Evolutionary conservation across 257 asterid species (phyloP).

Genomic region (Ajuga chamaepitys): DNA sequence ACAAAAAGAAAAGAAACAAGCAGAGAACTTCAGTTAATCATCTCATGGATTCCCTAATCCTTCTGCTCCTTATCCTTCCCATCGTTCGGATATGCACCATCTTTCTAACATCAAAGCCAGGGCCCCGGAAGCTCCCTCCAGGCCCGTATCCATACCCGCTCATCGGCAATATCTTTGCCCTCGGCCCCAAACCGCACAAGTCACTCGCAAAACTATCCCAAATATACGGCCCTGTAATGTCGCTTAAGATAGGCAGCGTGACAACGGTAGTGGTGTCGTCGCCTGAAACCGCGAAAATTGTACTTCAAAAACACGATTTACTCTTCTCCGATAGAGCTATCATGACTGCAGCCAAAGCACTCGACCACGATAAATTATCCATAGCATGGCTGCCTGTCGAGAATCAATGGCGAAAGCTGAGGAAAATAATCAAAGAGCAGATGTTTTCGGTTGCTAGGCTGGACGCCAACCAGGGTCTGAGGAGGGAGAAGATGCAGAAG

Average conservation of each 20-base stretch:
- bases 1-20: no score
- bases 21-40: no score
- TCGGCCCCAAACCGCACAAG: slow-evolving; percentile 26
- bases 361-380: slow-evolving; percentile 9
- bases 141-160: slow-evolving; percentile 28
- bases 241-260: slow-evolving; percentile 20
- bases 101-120: background rate
- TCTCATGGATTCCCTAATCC: slow-evolving; percentile 9
- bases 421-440: slow-evolving; percentile 24
- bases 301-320: background rate
- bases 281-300: slow-evolving; percentile 20
- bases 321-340: slow-evolving; percentile 8
- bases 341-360: background rate
- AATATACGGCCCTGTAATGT: slow-evolving; percentile 29
- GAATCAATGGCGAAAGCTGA: slow-evolving; percentile 20
- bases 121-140: slow-evolving; percentile 29
- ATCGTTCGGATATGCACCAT: background rate
- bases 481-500: slow-evolving; percentile 22
- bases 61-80: background rate
- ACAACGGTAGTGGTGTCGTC: slow-evolving; percentile 27
- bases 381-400: slow-evolving; percentile 21
- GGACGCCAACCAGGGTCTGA: slow-evolving; percentile 15
- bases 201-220: slow-evolving; percentile 23
- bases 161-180: slow-evolving; percentile 26
- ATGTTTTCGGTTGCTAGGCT: slow-evolving; percentile 26